A percentile compares a stretch with the other conserved stretches of the same genome.
phyloP scores from a whole-genome alignment of 2,329 filamentous ascomycete genomes.

The Penicillium sp. region DNA sequence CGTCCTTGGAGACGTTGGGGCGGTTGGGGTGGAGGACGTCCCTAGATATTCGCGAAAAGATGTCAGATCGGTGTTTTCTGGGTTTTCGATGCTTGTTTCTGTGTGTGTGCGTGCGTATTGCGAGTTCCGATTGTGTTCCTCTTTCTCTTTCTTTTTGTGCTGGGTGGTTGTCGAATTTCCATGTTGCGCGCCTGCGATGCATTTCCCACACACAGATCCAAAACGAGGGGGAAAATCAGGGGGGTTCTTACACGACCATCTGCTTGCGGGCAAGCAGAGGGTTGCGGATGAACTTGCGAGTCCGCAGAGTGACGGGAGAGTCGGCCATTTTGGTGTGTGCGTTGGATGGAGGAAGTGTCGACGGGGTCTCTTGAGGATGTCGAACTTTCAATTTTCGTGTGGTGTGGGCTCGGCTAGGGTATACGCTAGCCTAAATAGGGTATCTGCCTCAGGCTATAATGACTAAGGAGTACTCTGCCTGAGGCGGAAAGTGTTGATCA shows the following conservation, averaged over 20 bases:
- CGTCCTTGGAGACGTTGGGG: constrained; percentile 98
- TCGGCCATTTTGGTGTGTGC: constrained; percentile 72
- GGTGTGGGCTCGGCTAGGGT: constrained; percentile 45
- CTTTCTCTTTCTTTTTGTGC: background rate
- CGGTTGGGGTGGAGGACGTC: constrained; percentile 99
- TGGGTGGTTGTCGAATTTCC: constrained; percentile 8
- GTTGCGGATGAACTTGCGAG: constrained; percentile 99
- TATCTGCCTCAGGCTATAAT: constrained; percentile 12
- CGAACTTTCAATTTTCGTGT: constrained; percentile 42
- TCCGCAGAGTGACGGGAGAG: constrained; percentile 77
- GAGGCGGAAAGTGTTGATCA: background rate
- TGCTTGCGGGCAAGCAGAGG: constrained; percentile 97
- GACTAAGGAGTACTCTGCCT: constrained; percentile 1
- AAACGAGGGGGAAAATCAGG: constrained; percentile 13
- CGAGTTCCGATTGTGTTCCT: constrained; percentile 4
- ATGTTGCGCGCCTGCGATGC: constrained; percentile 10
- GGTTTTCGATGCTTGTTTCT: constrained; percentile 2
- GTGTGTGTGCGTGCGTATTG: constrained; percentile 1
- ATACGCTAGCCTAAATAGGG: constrained; percentile 29
- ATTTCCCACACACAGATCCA: constrained; percentile 17
- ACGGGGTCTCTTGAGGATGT: constrained; percentile 23
- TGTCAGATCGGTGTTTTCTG: constrained; percentile 22
- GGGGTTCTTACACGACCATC: constrained; percentile 91
- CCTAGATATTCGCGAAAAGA: constrained; percentile 51
- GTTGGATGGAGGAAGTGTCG: constrained; percentile 24